phyloP scores from a whole-genome alignment of 1,139 yeast genomes.

The Saccharomyces hybrid region DNA sequence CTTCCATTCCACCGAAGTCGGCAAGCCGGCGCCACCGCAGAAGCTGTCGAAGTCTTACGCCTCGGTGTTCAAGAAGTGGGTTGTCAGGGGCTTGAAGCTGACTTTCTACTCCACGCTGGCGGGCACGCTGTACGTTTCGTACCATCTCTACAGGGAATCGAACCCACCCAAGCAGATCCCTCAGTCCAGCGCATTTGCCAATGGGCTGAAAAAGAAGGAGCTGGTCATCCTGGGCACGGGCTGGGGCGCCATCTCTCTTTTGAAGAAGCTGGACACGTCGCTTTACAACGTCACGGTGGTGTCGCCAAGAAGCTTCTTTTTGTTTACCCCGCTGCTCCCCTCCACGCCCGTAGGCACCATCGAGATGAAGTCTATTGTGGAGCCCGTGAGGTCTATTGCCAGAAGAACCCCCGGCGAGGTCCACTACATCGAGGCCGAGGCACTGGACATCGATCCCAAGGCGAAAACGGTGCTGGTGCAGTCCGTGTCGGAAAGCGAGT shows the following conservation, averaged over 20 bases:
- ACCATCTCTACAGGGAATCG: slow-evolving; percentile 53
- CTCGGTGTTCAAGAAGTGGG: not conserved
- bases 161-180: slow-evolving; percentile 53
- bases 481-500: slow-evolving; percentile 28
- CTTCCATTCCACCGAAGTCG: not conserved
- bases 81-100: not conserved
- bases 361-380: slow-evolving; percentile 83
- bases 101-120: slow-evolving; percentile 32
- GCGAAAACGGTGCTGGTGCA: slow-evolving; percentile 54
- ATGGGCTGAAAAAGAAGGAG: slow-evolving; percentile 77
- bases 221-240: slow-evolving; percentile 88
- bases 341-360: slow-evolving; percentile 92
- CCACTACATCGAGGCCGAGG: slow-evolving; percentile 84
- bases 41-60: not conserved
- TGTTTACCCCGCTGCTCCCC: slow-evolving; percentile 89
- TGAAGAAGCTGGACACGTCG: slow-evolving; percentile 80
- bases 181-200: slow-evolving; percentile 51
- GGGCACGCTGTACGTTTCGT: slow-evolving; percentile 45
- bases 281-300: slow-evolving; percentile 82
- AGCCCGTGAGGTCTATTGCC: slow-evolving; percentile 71
- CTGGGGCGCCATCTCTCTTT: slow-evolving; percentile 82
- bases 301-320: slow-evolving; percentile 89
- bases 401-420: slow-evolving; percentile 73
- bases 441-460: slow-evolving; percentile 69
- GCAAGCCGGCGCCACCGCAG: not conserved